phyloP scores from a whole-genome alignment of 768 basidiomycete genomes.

The Paxillus rubicundulus region DNA sequence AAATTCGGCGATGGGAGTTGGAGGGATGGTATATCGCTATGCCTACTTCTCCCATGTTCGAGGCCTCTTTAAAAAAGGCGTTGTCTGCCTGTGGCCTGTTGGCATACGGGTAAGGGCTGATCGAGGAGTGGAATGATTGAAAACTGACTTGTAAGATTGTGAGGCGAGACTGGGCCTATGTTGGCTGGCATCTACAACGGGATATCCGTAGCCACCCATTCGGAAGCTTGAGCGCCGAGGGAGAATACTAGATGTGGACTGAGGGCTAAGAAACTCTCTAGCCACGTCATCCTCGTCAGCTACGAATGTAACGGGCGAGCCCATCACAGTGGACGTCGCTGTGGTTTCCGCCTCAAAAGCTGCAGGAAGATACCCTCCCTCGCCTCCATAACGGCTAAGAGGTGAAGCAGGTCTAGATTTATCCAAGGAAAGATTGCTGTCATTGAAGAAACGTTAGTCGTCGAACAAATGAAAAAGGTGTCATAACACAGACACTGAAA shows the following conservation, averaged over 20 bases:
- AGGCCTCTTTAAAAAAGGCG: not conserved
- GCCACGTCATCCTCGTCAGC: not conserved
- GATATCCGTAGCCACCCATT: not conserved
- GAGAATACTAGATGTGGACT: not conserved
- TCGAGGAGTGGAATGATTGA: not conserved
- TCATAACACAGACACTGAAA: not conserved
- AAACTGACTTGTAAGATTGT: conserved; percentile 12
- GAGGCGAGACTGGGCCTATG: not conserved
- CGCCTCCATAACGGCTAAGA: not conserved
- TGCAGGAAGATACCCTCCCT: not conserved
- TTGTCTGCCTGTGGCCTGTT: not conserved
- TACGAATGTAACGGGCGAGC: not conserved
- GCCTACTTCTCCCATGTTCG: not conserved
- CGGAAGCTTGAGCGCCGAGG: not conserved
- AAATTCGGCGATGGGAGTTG: not conserved
- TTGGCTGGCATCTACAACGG: not conserved
- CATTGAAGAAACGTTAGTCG: not conserved
- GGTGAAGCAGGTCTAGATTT: not conserved
- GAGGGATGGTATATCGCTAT: not conserved
- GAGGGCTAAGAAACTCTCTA: not conserved
- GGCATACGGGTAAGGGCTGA: not conserved
- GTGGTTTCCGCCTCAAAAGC: conserved; percentile 1
- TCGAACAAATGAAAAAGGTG: not conserved
- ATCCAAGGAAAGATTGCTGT: not conserved
- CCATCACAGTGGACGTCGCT: not conserved